Base-by-base conservation (phyloP, 1,139 yeast genomes). In the Arxiozyma slooffiae region DNA sequence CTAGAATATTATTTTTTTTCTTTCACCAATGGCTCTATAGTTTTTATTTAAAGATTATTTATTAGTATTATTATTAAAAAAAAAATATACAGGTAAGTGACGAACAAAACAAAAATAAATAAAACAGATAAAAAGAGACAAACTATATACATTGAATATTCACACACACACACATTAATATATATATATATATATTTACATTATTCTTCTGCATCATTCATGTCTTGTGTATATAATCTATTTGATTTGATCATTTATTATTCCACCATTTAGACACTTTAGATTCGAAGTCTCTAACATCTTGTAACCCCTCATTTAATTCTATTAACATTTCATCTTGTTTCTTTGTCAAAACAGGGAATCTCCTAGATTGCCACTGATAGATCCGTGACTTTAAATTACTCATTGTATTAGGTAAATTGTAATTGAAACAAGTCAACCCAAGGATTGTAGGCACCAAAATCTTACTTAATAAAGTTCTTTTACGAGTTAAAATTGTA, bases 351-450 rank as follows among this genome's bases (percentile, higher is more conserved):
- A 88, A 67, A 41, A 71, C 73, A 2, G 96, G 95, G 50, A 84
- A 71, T 44, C 75, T 72, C 52, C 75, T 68, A 64, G 80, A 73
- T 68, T 92, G 96, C 57, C 81, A 73, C 49, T 72, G 73, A 81
- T 90, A 83, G 3, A 79, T 68, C 57, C 84, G 79, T 11, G 71
- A 69, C 22, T 77, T 71, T 9, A 90, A 80, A 65, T 86, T 88
- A 41, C 66, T 64, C 61, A 79, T 87, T 0, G 98, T 89, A 44
- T 75, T 70, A 24, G 98, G 98, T 60, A 90, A 74, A 57, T 85
- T 82, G 67, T 81, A 78, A 53, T 75, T 78, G 70, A 89, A 87
- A 1, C 95, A 82, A 14, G 76, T 77, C 20, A 79, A 58, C 17
- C 95, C 96, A 48, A 85, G 75, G 0, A 75, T 68, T 3, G 84